phyloP scores from a whole-genome alignment of 108 stramenopile species.

The Seminavis robusta region DNA sequence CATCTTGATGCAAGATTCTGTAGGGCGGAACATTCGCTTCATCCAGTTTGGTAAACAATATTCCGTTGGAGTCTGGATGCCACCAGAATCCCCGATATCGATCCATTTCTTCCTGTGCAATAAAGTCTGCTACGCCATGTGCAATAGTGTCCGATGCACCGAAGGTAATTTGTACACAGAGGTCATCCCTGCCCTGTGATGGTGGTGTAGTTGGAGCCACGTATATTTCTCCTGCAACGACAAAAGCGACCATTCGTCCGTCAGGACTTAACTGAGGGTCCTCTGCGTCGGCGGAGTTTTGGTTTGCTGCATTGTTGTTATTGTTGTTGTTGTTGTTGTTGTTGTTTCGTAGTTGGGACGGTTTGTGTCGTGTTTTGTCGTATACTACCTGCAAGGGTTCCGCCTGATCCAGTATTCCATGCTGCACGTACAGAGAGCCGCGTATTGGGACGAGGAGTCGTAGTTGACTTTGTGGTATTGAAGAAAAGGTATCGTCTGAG shows the following conservation, averaged over 20 bases:
- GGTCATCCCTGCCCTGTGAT: not conserved
- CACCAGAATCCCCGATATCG: slow-evolving; percentile 93
- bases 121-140: slow-evolving; percentile 90
- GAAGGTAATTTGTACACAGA: slow-evolving; percentile 36
- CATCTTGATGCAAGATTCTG: slow-evolving; percentile 77
- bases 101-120: slow-evolving; percentile 96
- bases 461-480: slow-evolving; percentile 7
- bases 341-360: not conserved
- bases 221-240: slow-evolving; percentile 56
- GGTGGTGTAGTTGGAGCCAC: slow-evolving; percentile 4
- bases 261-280: slow-evolving; percentile 71
- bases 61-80: slow-evolving; percentile 56
- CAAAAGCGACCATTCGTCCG: slow-evolving; percentile 61
- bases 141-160: slow-evolving; percentile 42
- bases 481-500: not conserved
- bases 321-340: not conserved
- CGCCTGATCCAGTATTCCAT: slow-evolving; percentile 39
- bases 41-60: slow-evolving; percentile 78
- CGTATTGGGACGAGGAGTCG: slow-evolving; percentile 55
- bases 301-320: not conserved
- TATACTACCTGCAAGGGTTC: slow-evolving; percentile 32
- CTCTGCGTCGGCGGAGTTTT: slow-evolving; percentile 31
- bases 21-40: slow-evolving; percentile 82
- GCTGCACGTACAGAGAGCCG: slow-evolving; percentile 62
- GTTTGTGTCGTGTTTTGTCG: too few species aligned